Evolutionary conservation across 75 land plant genomes (phyloP), one percentile per base, ranked within the genome.

Genomic region (Sequoiadendron giganteum): DNA sequence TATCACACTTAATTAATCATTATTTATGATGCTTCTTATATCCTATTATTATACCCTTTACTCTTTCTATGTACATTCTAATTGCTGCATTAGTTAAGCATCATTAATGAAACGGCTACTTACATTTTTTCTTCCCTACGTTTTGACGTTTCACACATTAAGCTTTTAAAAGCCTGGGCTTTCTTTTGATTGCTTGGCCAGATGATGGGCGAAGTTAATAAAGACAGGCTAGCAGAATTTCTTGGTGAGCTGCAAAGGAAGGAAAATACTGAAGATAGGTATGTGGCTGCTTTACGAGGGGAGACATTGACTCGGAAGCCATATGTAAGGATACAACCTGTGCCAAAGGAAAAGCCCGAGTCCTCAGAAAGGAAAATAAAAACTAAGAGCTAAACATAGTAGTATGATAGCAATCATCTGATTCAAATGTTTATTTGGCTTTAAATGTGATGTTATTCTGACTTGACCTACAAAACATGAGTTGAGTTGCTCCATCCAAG

Each of bases 301-400:
- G 97, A 97, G 88, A 97, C 99, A 30, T 82, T 97, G 89, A 96
- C 93, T 39, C 91, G 99, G 58, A 95, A 97, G 1, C 97, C 99
- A 13, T 95, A 92, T 72, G 92, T 87, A 55, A 91, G 97, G 84
- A 96, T 97, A 84, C 95, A 95, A 58, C 92, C 93, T n/a, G 86
- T 92, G n/a, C 90, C 90, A 25, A 85, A 91, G 55, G 86, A 84
- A 78, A 54, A 43, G 84, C 77, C 16, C 3, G 15, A 75, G n/a
- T 75, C 39, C 38, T 13, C 39, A 34, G 77, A 75, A 75, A 75
- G 36, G 34, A 75, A 75, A 75, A 34, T 14, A 75, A 39, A 75
- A 75, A 75, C 38, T 11, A 34, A 75, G 77, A 75, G 77, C 77
- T 39, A 34, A 32, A 75, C 77, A 75, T 28, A 68, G 72, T 7